Percentiles rank a stretch among this genome's conserved stretches.
phyloP scores from a whole-genome alignment of 2,329 filamentous ascomycete genomes.

The Hypomyces perniciosus region DNA sequence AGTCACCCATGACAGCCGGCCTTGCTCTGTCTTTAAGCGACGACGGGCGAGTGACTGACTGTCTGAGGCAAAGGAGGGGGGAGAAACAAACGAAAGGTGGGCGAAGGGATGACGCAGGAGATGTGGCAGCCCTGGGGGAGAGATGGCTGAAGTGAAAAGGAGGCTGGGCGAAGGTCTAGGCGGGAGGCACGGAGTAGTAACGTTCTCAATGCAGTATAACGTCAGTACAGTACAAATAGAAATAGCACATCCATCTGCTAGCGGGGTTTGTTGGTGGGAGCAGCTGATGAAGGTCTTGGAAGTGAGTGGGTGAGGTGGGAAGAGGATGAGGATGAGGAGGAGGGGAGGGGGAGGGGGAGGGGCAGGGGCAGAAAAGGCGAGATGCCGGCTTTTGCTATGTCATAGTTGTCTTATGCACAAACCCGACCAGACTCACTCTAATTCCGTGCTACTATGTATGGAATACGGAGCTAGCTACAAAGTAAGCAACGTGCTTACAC shows the following conservation, averaged over 20 bases:
- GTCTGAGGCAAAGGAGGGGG: not conserved
- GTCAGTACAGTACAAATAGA: conserved; percentile 12
- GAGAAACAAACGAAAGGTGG: conserved; percentile 15
- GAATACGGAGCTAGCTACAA: too few relatives aligned
- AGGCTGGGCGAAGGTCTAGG: not conserved
- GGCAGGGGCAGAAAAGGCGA: not conserved
- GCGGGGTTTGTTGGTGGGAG: conserved; percentile 4
- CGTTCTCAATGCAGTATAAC: conserved; percentile 4
- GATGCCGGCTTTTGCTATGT: too few relatives aligned
- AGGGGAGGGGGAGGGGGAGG: not conserved
- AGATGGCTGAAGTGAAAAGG: not conserved
- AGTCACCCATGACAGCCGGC: conserved; percentile 28
- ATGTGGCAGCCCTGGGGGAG: not conserved
- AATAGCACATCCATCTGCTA: not conserved
- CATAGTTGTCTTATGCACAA: too few relatives aligned
- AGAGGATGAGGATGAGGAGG: conserved; percentile 1
- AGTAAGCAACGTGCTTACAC: too few relatives aligned
- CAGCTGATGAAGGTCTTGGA: conserved; percentile 12
- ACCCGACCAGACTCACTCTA: too few relatives aligned
- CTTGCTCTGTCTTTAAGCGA: not conserved
- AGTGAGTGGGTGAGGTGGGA: not conserved
- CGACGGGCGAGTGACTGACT: not conserved
- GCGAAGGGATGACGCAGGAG: conserved; percentile 2
- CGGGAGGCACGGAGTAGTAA: conserved; percentile 2
- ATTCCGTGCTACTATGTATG: too few relatives aligned